Conservation (phyloP, 2,329 filamentous ascomycete genomes). For the Eutypella sp. region DNA sequence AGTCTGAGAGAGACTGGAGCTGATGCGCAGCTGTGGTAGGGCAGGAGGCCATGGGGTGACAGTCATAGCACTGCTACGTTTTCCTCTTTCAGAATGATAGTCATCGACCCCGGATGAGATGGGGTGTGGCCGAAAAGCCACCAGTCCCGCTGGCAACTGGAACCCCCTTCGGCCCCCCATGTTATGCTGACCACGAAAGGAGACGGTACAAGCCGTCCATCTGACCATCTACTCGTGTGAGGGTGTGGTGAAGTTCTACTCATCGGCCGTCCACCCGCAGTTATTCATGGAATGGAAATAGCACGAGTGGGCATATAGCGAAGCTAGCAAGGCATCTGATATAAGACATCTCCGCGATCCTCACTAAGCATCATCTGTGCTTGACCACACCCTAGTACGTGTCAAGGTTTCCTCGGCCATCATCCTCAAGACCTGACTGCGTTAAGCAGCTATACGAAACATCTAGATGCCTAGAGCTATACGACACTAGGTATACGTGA, state of each 20-base stretch:
- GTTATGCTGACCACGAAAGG: not conserved
- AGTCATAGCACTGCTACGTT: not conserved
- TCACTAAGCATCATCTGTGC: not conserved
- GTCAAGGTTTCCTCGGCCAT: not conserved
- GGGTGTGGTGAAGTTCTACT: not conserved
- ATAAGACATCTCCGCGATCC: not conserved
- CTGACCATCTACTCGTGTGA: not conserved
- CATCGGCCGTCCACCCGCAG: not conserved
- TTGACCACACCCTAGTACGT: not conserved
- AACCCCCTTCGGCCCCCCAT: not conserved
- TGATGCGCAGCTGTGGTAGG: not conserved
- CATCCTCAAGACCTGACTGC: too few species aligned
- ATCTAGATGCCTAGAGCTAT: not conserved
- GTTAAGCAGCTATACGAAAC: too few species aligned
- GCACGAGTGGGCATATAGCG: not conserved
- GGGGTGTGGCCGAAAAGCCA: not conserved
- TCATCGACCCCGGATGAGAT: not conserved
- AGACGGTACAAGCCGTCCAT: not conserved
- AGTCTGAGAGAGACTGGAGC: not conserved
- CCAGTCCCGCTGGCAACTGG: not conserved
- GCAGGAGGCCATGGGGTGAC: not conserved
- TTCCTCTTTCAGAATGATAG: not conserved
- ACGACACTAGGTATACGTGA: not conserved
- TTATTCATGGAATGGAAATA: not conserved
- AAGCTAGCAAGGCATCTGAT: not conserved